phyloP scores from a whole-genome alignment of 73 alveolate genomes.

The Symbiodinium natans region DNA sequence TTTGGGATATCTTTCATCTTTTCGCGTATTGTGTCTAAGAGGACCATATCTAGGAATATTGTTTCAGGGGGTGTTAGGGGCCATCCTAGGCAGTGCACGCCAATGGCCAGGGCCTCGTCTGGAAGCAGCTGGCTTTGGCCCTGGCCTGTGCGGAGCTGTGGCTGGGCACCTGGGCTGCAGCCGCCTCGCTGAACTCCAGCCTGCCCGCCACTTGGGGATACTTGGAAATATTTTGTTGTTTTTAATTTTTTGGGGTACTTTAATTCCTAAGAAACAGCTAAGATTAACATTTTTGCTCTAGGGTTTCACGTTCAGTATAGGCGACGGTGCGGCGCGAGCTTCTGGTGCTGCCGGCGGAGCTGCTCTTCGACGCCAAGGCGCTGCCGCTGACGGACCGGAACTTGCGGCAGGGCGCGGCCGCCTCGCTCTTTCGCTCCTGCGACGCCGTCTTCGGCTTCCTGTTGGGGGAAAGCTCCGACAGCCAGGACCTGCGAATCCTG shows the following conservation, averaged over 20 bases:
- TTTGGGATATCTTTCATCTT: too few species aligned
- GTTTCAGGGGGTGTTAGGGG: too few species aligned
- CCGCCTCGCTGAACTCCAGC: slow-evolving; percentile 17
- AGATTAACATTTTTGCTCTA: too few species aligned
- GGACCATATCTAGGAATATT: too few species aligned
- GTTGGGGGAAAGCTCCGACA: slow-evolving; percentile 20
- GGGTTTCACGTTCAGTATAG: too few species aligned
- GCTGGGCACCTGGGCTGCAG: slow-evolving; percentile 93
- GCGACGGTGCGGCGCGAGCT: not conserved
- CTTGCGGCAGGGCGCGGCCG: slow-evolving; percentile 52
- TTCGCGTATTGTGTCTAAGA: too few species aligned
- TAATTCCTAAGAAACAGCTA: too few species aligned
- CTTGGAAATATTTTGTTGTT: too few species aligned
- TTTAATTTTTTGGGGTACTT: too few species aligned
- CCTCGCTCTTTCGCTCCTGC: slow-evolving; percentile 66
- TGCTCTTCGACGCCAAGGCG: slow-evolving; percentile 54
- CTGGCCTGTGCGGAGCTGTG: slow-evolving; percentile 93
- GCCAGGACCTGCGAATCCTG: slow-evolving; percentile 33
- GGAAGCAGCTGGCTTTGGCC: slow-evolving; percentile 92
- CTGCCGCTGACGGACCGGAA: slow-evolving; percentile 59
- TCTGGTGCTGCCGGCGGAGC: slow-evolving; percentile 79
- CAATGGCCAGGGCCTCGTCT: slow-evolving; percentile 44
- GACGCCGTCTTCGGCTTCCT: slow-evolving; percentile 67
- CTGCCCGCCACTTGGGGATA: not conserved
- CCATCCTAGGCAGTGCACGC: too few species aligned